Evolutionary conservation across 2,329 filamentous ascomycete species (phyloP), one percentile per base, ranked within the genome.

Genomic region (Aureobasidium sp.): DNA sequence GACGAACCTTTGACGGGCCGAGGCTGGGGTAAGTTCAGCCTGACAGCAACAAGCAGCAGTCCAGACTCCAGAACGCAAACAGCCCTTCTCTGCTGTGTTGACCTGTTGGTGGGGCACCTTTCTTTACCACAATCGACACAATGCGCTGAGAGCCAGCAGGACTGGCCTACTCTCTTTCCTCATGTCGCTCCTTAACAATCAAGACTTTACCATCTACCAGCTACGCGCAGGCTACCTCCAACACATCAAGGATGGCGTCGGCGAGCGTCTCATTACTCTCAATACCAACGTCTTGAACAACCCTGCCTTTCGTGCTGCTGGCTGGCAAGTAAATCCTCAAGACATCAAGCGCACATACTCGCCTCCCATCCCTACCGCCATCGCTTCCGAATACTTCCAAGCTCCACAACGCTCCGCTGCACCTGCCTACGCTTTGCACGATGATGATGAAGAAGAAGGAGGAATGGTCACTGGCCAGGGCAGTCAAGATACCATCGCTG

Each of bases 311-410:
- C 91, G 91, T 75, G 86, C 88, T 55, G 88, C 89, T 64, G 90
- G 90, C 66, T 94, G 90, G 90, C 83, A 85, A 47, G 79, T 87
- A 53, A 89, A 89, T 70, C 84, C 87, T 10, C 83, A 87, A 20
- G 86, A 91, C 66, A 85, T 89, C 73, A 92, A 92, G 75, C 86
- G 90, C 68, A 92, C 88, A 51, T 89, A 95, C 74, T 94, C 90
- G 2, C 90, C 90, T 23, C 89, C 90, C 1, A 95, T 95, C 62
- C 90, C 90, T 10, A 92, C 90, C 4, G 89, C 88, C 15, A 84
- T 91, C 64, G 69, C 65, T 47, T 89, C 88, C 51, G 90, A 94
- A 71, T 94, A 94, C 76, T 94, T 94, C 71, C 88, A 91, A 80
- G 83, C 88, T 1, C 85, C 86, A 12, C 84, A 79, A 53, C 73